A percentile compares a stretch with the other conserved stretches of the same genome.
Conservation (phyloP, 805 yeast species). For the Hemisphaericaspora nanyangensis region DNA sequence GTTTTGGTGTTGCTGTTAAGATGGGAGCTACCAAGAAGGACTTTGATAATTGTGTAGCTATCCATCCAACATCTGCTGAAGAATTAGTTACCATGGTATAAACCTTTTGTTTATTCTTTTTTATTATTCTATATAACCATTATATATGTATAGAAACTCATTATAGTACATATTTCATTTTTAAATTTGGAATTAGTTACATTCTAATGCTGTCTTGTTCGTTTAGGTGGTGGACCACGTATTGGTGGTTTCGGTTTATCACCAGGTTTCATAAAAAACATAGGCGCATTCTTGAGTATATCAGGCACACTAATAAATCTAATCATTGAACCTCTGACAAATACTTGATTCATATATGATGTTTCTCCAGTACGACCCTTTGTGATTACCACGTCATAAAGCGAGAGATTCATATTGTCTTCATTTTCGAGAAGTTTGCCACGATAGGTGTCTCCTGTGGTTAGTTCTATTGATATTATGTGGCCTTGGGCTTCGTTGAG, state of each 20-base stretch:
- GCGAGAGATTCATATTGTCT: slow-evolving; percentile 91
- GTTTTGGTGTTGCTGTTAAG: slow-evolving; percentile 95
- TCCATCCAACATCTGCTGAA: slow-evolving; percentile 98
- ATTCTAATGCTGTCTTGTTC: slow-evolving; percentile 9
- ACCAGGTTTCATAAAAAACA: slow-evolving; percentile 60
- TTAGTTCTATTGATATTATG: slow-evolving; percentile 73
- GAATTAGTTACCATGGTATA: slow-evolving; percentile 80
- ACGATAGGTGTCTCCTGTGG: slow-evolving; percentile 80
- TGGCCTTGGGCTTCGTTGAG: slow-evolving; percentile 90
- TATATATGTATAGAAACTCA: not conserved
- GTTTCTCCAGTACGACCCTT: slow-evolving; percentile 65
- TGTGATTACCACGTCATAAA: slow-evolving; percentile 78
- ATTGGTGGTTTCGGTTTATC: slow-evolving; percentile 71
- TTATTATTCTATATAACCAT: not conserved
- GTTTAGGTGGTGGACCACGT: slow-evolving; percentile 53
- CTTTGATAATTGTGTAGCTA: slow-evolving; percentile 94
- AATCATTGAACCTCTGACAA: slow-evolving; percentile 87
- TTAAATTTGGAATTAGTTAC: too few relatives aligned
- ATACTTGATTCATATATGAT: slow-evolving; percentile 76
- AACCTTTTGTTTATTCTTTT: not conserved
- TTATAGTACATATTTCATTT: too few relatives aligned
- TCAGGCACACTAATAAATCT: slow-evolving; percentile 86
- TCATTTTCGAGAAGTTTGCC: slow-evolving; percentile 86
- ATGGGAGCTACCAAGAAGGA: slow-evolving; percentile 99
- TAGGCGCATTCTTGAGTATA: slow-evolving; percentile 81